Evolutionary conservation across 1,284 basidiomycete species (phyloP), one percentile per base, ranked within the genome.

Genomic region (Ceratobasidium sp.): DNA sequence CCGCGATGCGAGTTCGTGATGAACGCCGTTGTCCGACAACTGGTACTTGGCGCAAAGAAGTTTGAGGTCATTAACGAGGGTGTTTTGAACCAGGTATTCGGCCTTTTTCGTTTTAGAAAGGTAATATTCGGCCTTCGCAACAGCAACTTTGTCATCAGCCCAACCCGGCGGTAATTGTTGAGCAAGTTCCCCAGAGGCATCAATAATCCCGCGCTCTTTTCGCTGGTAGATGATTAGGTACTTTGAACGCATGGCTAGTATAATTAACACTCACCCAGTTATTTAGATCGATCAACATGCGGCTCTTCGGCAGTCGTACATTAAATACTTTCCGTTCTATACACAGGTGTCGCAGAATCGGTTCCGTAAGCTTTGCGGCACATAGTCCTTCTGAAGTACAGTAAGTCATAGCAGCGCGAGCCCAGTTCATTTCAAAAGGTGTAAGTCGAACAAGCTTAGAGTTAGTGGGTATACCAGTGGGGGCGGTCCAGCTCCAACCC

Each of bases 61-160:
- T n/a, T 23, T 23, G 9, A 44, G 42, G 10, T 33, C n/a, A 26
- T 23, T n/a, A 1, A 26, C 38, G 15, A 5, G 44, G n/a, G 40
- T 20, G 9, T 65, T 48, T 10, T 38, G 40, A 2, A 46, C n/a
- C 10, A 26, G n/a, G 3, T 44, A 46, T 23, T 15, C 7, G 10
- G 40, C 26, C 17, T 48, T 44, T 13, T 42, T 38, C 2, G 57
- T 10, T 50, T 64, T 76, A 20, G 26, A 26, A 1, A 50, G 33
- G 38, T 54, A 64, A 46, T 40, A 74, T 26, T 61, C 38, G 42
- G 44, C 50, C 28, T 28, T 64, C n/a, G 57, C 44, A 2, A 66
- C 23, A 17, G 40, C 17, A 17, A 59, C 46, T 23, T 61, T 13
- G 13, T 26, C 38, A 3, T 40, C 17, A 3, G 71, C 23, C 46